Evolutionary conservation across 805 yeast genomes (phyloP).

Genomic region (Barnettozyma siamensis): DNA sequence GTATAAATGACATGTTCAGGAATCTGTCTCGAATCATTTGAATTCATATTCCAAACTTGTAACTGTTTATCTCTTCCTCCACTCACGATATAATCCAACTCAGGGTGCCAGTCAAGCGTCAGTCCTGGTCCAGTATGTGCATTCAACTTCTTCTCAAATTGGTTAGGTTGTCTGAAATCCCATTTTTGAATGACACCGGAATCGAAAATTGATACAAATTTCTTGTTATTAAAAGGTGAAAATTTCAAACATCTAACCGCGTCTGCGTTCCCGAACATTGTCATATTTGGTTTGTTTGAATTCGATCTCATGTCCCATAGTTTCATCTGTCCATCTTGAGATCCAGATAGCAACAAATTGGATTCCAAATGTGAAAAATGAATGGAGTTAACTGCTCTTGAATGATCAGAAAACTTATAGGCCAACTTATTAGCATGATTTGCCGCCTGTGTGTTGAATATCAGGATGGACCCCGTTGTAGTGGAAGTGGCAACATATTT

Average conservation of each 20-base stretch:
- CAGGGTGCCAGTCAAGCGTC: conserved; percentile 85
- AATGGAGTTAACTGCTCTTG: conserved; percentile 41
- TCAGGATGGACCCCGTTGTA: conserved; percentile 42
- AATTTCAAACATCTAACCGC: conserved; percentile 56
- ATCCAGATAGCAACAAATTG: conserved; percentile 50
- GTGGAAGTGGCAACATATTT: conserved; percentile 38
- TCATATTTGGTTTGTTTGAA: conserved; percentile 40
- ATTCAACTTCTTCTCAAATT: conserved; percentile 64
- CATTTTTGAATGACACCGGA: conserved; percentile 82
- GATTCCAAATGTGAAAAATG: conserved; percentile 34
- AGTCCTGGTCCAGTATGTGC: conserved; percentile 93
- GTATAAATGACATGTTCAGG: conserved; percentile 74
- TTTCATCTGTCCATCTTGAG: conserved; percentile 75
- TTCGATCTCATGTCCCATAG: conserved; percentile 64
- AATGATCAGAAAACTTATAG: conserved; percentile 34
- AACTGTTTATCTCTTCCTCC: conserved; percentile 90
- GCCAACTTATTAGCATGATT: conserved; percentile 25
- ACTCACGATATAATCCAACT: conserved; percentile 70
- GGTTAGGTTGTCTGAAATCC: conserved; percentile 69
- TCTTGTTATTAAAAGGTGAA: conserved; percentile 46
- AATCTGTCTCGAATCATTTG: conserved; percentile 30
- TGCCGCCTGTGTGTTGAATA: conserved; percentile 24
- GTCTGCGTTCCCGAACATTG: conserved; percentile 62
- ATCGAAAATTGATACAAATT: conserved; percentile 78
- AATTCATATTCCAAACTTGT: conserved; percentile 65